Base-by-base conservation (phyloP, 2,329 filamentous ascomycete genomes). In the Ophiostoma sp. region DNA sequence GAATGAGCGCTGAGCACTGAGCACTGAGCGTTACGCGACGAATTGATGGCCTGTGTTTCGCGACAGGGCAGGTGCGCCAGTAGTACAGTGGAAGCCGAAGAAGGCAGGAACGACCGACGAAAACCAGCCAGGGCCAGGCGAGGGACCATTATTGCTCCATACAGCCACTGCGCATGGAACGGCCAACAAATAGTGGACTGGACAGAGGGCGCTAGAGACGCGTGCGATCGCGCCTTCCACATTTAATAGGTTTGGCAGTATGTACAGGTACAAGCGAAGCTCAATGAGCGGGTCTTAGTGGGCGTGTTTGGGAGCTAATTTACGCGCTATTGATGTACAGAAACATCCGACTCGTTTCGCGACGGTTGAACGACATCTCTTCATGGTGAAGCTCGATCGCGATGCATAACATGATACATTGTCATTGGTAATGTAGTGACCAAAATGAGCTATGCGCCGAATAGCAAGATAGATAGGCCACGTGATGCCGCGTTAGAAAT, bases 301-400 rank as follows among this genome's bases (percentile, higher is more conserved):
- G 14, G 7, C n/a, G 47, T 8, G n/a, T 62, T 12, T 38, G 3
- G 6, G 4, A 38, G 41, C 68, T 55, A 65, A 60, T 67, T 47
- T 67, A 65, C 68, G 68, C 62, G 68, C 65, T 62, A 16, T n/a
- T 7, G 2, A 69, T 40, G 68, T 67, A 69, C 65, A 36, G 38
- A 4, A 27, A 69, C 67, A 65, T 41, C 36, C 1, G 36, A 60
- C 44, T 47, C 12, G 41, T 58, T 27, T 27, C 58, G 27, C 18
- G 38, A 63, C 8, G 38, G 42, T 52, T 41, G 16, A 66, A 68
- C 67, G 42, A 52, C 63, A 45, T 44, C 38, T 62, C 49, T 14
- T 55, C 16, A 38, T 60, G 27, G 55, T 27, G 27, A 27, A 18
- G 47, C 47, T 49, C 14, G 14, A 49, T 49, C 14, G 14, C 47